phyloP scores from a whole-genome alignment of 2,329 filamentous ascomycete species.

The Cryphonectria naterciae region DNA sequence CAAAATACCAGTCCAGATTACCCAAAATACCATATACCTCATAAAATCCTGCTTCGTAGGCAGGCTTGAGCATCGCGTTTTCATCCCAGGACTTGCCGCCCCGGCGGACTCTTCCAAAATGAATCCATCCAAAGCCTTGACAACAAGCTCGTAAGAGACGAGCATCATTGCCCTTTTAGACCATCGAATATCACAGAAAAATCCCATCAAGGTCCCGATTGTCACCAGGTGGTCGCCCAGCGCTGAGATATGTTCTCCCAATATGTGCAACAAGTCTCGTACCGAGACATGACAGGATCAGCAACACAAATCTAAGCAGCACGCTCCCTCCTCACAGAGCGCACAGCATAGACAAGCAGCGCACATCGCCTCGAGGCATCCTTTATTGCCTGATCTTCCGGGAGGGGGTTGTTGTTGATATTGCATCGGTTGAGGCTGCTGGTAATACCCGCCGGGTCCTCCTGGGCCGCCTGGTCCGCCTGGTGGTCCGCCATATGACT shows the following conservation, averaged over 20 bases:
- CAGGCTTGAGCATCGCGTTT: background rate
- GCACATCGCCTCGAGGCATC: constrained; percentile 51
- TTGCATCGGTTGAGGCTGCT: constrained; percentile 49
- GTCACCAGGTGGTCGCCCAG: too few relatives aligned
- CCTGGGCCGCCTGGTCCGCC: constrained; percentile 29
- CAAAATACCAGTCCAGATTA: background rate
- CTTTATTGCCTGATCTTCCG: constrained; percentile 38
- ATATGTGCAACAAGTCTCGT: background rate
- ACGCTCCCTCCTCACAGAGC: constrained; percentile 54
- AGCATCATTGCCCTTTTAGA: background rate
- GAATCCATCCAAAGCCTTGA: background rate
- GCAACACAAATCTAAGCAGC: constrained; percentile 52
- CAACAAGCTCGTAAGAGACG: background rate
- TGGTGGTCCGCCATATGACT: constrained; percentile 43
- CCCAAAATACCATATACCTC: background rate
- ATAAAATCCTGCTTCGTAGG: background rate
- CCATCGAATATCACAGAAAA: background rate
- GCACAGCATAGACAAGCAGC: constrained; percentile 55
- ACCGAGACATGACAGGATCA: constrained; percentile 29
- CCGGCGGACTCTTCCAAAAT: background rate
- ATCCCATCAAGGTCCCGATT: background rate
- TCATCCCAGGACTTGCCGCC: background rate
- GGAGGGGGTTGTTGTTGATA: constrained; percentile 49
- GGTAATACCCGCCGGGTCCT: constrained; percentile 45
- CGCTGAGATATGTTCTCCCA: too few relatives aligned